Evolutionary conservation across 306 rosid species (phyloP).

Genomic region (Castanea crenata): DNA sequence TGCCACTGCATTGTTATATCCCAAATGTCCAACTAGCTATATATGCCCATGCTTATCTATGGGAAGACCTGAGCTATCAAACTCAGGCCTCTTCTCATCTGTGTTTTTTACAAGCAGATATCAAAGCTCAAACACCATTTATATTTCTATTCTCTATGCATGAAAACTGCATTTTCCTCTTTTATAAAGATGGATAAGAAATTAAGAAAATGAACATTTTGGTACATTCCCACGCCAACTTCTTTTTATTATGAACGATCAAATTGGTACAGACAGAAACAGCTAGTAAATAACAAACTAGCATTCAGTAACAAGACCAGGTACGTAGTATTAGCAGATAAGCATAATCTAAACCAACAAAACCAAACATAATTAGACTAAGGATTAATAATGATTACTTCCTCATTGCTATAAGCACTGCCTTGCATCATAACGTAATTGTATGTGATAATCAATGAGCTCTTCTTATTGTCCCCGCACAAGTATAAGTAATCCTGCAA

Average conservation of each 20-base stretch:
- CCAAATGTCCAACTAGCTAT: too few relatives aligned
- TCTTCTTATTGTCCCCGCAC: conserved; percentile 49
- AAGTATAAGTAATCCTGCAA: conserved; percentile 52
- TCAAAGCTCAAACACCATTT: too few relatives aligned
- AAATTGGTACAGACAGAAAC: not conserved
- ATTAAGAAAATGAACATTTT: not conserved
- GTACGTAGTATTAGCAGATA: not conserved
- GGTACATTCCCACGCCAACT: not conserved
- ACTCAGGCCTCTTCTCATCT: too few relatives aligned
- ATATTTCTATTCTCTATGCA: too few relatives aligned
- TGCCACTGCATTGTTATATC: too few relatives aligned
- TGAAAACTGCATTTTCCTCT: too few relatives aligned
- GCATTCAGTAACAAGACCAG: conserved; percentile 1
- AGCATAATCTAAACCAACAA: not conserved
- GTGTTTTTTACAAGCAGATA: too few relatives aligned
- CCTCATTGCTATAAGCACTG: not conserved
- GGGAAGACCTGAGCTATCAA: too few relatives aligned
- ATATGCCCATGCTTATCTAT: too few relatives aligned
- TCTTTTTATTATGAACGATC: not conserved
- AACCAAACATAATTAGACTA: conserved; percentile 4
- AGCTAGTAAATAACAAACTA: not conserved
- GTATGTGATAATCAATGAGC: conserved; percentile 9
- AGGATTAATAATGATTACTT: conserved; percentile 13
- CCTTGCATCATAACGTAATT: not conserved
- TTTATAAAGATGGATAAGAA: not conserved